Base-by-base conservation (phyloP, 2,329 filamentous ascomycete genomes). In the Corniculantispora saksenae region DNA sequence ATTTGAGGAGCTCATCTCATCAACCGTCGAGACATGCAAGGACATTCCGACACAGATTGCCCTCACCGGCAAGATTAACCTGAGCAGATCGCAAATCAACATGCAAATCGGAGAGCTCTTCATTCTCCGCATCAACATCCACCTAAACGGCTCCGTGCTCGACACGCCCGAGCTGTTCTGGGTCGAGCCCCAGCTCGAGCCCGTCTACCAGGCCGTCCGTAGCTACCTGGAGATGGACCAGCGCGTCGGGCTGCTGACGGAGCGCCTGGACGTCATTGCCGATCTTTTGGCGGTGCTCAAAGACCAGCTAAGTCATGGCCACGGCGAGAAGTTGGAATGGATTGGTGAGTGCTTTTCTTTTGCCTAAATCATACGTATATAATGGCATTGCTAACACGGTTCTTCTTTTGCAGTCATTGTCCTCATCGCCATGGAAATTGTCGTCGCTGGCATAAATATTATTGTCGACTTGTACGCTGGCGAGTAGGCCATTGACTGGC, bases 91-190 rank as follows among this genome's bases (percentile, higher is more conserved):
- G 66, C 89, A 98, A 76, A 97, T 99, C 83, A 98, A 98, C 82
- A 98, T 98, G 94, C 94, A 98, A 79, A 97, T 99, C 67, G 95
- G 95, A 76, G 94, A 99, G 80, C 87, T 99, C 62, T 99, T 99
- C 78, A 98, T 99, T 74, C 82, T 99, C 38, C 89, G 95, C 66
- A 98, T 99, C 81, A 97, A 95, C 77, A 98, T 99, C 73, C 96
- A 99, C 79, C 85, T 99, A 59, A 97, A 98, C 77, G 95, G 95
- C 40, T 97, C 92, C 35, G 94, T 99, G 7, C 89, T 99, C 47
- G 95, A 99, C 77, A 97, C 94, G 12, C 95, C 95, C 0, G 95
- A 99, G 79, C 85, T 99, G 50, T 98, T 99, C 85, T 99, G 95
- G 95, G 92, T 94, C 38, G 95, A 99, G 79, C 95, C 95, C 10